Percentiles rank a stretch among this genome's conserved stretches.
Evolutionary conservation across 176 grass and related monocot species (phyloP).

Genomic region (Urochloa ruziziensis): DNA sequence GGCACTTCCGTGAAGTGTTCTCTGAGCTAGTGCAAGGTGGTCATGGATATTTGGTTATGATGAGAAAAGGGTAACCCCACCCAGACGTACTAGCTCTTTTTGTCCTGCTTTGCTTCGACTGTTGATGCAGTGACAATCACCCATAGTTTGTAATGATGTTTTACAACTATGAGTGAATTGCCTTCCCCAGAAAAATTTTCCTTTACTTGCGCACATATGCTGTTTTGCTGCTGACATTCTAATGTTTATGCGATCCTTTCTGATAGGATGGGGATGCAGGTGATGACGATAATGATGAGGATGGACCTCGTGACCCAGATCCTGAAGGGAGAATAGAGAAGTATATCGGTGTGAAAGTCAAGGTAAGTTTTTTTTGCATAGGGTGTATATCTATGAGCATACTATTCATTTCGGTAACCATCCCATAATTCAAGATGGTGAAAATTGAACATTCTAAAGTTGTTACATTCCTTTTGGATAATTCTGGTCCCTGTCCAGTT

Average conservation of each 20-base stretch:
- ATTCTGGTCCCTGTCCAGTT: background rate
- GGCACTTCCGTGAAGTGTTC: conserved; percentile 94
- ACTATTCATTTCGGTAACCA: background rate
- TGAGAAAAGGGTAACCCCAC: conserved; percentile 78
- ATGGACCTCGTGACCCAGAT: conserved; percentile 67
- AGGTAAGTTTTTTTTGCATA: conserved; percentile 49
- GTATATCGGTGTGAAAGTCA: conserved; percentile 97
- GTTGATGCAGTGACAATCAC: background rate
- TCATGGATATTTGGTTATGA: conserved; percentile 93
- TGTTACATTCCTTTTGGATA: conserved; percentile 1
- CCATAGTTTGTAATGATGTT: background rate
- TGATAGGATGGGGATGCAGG: conserved; percentile 78
- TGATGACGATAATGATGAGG: conserved; percentile 88
- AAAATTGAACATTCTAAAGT: background rate
- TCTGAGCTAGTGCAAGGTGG: conserved; percentile 95
- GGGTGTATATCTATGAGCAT: background rate
- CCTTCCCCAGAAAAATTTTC: background rate
- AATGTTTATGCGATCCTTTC: conserved; percentile 17
- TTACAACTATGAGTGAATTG: background rate
- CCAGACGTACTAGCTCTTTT: no score
- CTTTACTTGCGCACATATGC: background rate
- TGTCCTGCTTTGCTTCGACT: background rate
- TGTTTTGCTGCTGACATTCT: background rate
- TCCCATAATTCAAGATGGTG: background rate
- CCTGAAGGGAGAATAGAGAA: conserved; percentile 95